Evolutionary conservation across 805 yeast species (phyloP), one percentile per base, ranked within the genome.

Genomic region (Yamadazyma sp.): DNA sequence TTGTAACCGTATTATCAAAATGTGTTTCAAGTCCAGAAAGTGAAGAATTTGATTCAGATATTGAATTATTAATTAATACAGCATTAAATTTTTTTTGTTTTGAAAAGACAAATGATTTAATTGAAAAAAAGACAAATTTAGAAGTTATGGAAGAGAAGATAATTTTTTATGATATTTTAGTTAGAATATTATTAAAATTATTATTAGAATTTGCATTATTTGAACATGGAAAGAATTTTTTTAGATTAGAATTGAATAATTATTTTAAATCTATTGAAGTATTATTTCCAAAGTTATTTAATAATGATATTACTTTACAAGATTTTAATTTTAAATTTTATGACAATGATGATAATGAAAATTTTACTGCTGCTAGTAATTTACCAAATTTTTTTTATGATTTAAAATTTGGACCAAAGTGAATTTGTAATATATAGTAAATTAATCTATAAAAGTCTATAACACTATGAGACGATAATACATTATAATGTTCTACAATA

Each of bases 131-230:
- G 5, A 19, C 23, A 15, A n/a, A 19, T 12, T 14, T 20, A n/a
- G 30, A 29, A 15, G 14, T 35, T 27, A n/a, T 22, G 23, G 50
- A 47, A 27, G 40, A 38, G 14, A 50, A 50, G 25, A 12, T 31
- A 2, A 31, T 31, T 8, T 25, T 40, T 5, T 32, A 33, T 22
- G 54, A 51, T 33, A 25, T 55, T 12, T 23, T 57, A 4, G 39
- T 51, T 4, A 42, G 65, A 15, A 42, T 59, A 6, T 30, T 58
- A 11, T 44, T 60, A 35, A 39, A 50, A 24, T 38, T 56, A 0
- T 40, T 59, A 24, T 33, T 57, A 12, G 43, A 41, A 12, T 43
- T 48, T 4, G 33, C 50, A 27, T 48, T 46, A 15, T 35, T 42
- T 13, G 39, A 45, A 13, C 18, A 36, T 6, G 39, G 36, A 12